Evolutionary conservation across 345 rosid species (phyloP).

Genomic region (Citrus mangshanensis): DNA sequence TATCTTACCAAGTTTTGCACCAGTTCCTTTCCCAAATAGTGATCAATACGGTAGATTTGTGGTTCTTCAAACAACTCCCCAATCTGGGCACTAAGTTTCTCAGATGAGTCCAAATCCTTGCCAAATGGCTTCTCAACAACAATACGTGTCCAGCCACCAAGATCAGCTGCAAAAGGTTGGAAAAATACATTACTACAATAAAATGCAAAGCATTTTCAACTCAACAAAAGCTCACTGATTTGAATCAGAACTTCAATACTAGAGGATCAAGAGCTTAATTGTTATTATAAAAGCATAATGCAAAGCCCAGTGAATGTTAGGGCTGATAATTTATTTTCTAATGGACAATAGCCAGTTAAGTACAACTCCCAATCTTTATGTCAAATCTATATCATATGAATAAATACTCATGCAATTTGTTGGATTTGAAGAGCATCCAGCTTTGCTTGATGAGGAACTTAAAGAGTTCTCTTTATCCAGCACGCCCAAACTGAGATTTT

Average conservation of each 20-base stretch:
- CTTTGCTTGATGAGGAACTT: neutral
- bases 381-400: neutral
- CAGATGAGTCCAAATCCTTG: constrained; percentile 82
- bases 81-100: constrained; percentile 76
- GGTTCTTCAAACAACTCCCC: constrained; percentile 89
- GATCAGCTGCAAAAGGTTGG: constrained; percentile 54
- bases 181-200: neutral
- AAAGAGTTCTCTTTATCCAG: neutral
- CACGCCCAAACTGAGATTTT: constrained; percentile 12
- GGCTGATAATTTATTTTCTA: neutral
- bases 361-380: neutral
- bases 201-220: constrained; percentile 3
- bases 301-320: neutral
- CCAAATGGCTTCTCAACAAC: constrained; percentile 99
- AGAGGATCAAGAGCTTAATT: neutral
- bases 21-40: constrained; percentile 92
- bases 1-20: constrained; percentile 90
- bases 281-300: neutral
- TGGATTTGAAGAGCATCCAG: neutral
- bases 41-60: constrained; percentile 93
- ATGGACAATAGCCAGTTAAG: neutral
- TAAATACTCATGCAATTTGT: neutral
- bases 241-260: neutral
- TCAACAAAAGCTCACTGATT: neutral
- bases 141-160: constrained; percentile 94